phyloP scores from a whole-genome alignment of 1,139 yeast species.

The Geotrichum klebahnii region DNA sequence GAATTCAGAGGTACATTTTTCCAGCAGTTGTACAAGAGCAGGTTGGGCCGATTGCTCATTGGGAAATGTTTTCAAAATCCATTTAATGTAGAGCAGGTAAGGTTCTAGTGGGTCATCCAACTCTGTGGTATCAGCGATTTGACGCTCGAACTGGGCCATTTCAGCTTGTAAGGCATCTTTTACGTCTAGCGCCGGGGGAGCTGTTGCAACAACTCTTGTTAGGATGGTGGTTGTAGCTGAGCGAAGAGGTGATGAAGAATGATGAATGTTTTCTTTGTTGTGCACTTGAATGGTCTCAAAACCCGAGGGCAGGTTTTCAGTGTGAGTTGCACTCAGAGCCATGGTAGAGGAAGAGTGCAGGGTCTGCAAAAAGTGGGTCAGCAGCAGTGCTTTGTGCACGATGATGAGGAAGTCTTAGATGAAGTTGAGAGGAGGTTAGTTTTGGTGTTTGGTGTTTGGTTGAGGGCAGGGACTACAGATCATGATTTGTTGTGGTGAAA shows the following conservation, averaged over 20 bases:
- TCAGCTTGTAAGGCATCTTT: not conserved
- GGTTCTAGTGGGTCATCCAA: conserved; percentile 79
- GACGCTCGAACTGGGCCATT: conserved; percentile 3
- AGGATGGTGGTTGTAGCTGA: not conserved
- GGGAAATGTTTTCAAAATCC: conserved; percentile 66
- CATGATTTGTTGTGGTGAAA: not conserved
- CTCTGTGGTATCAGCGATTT: conserved; percentile 45
- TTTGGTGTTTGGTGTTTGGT: too few species aligned
- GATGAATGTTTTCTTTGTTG: conserved; percentile 80
- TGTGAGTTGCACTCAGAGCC: conserved; percentile 8
- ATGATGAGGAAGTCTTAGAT: not conserved
- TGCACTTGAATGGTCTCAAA: conserved; percentile 52
- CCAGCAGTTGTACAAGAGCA: conserved; percentile 49
- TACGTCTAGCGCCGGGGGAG: not conserved
- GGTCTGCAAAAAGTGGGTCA: too few species aligned
- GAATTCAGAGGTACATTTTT: conserved; percentile 67
- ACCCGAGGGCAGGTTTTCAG: conserved; percentile 8
- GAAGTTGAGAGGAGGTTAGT: not conserved
- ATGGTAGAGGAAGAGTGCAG: not conserved
- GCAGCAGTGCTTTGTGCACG: not conserved
- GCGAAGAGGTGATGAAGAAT: conserved; percentile 32
- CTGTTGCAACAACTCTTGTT: not conserved
- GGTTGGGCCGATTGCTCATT: conserved; percentile 47
- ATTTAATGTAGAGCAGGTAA: conserved; percentile 63
- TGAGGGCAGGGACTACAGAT: not conserved